Conservation (phyloP, 148 eudicot genomes). For the Rhododendron ovatum region DNA sequence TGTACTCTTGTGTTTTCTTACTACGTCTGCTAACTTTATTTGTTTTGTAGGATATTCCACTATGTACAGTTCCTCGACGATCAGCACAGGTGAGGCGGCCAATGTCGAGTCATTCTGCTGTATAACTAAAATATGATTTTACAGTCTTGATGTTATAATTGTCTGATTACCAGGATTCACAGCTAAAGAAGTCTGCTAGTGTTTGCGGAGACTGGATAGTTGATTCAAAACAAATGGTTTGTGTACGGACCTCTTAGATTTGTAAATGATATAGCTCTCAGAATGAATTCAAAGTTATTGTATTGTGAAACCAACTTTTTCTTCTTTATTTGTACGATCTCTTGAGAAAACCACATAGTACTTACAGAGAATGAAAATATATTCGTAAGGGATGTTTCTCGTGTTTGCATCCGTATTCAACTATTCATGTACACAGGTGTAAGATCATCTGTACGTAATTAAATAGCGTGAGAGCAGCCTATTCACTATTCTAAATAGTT, state of each 20-base stretch:
- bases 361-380: neutral
- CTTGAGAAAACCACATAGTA: neutral
- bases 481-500: neutral
- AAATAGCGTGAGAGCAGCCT: neutral
- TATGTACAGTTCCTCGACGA: conserved; percentile 45
- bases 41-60: conserved; percentile 60
- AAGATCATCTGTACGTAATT: neutral
- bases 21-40: conserved; percentile 28
- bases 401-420: neutral
- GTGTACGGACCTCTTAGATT: conserved; percentile 22
- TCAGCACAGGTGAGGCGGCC: conserved; percentile 51
- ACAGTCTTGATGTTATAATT: conserved; percentile 25
- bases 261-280: conserved; percentile 5
- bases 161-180: conserved; percentile 56
- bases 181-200: conserved; percentile 85
- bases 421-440: neutral
- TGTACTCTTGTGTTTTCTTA: neutral
- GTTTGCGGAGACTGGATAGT: conserved; percentile 74
- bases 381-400: neutral
- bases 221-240: conserved; percentile 73
- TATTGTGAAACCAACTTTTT: neutral
- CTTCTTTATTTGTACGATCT: neutral
- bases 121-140: neutral
- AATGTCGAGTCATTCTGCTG: neutral
- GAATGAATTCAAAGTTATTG: neutral